Percentiles rank a stretch among this genome's conserved stretches.
Conservation (phyloP, 371 early-diverging fungal genomes). For the Smittium culicis region DNA sequence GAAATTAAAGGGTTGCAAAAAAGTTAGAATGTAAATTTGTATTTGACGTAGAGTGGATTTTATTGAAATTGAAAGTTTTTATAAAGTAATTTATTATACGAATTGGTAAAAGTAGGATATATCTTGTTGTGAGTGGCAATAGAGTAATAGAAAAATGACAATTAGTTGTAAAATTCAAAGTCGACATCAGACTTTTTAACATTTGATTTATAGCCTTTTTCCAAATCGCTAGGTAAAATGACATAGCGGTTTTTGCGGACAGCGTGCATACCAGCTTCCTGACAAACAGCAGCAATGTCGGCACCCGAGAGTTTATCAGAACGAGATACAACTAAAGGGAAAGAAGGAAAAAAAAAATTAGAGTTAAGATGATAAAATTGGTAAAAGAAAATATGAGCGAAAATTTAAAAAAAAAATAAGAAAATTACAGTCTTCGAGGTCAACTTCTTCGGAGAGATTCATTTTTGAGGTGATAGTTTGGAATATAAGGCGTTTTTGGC, state of each 20-base stretch:
- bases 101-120: too few species aligned
- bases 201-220: constrained; percentile 94
- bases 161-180: constrained; percentile 89
- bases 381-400: not conserved
- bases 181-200: constrained; percentile 93
- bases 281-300: constrained; percentile 98
- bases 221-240: constrained; percentile 93
- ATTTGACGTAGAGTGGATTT: too few species aligned
- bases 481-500: constrained; percentile 98
- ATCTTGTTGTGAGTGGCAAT: too few species aligned
- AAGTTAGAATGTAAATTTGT: too few species aligned
- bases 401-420: not conserved
- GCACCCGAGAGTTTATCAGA: constrained; percentile 98
- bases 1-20: too few species aligned
- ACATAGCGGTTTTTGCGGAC: constrained; percentile 96
- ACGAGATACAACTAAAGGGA: constrained; percentile 65
- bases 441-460: constrained; percentile 97
- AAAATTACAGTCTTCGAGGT: constrained; percentile 73
- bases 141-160: constrained; percentile 10
- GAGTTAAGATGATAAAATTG: constrained; percentile 3
- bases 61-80: too few species aligned
- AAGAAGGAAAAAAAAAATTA: constrained; percentile 27
- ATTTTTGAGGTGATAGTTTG: constrained; percentile 95
- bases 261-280: constrained; percentile 99
- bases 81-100: too few species aligned